These are phyloP conservation scores for Albophoma yamanashiensis DNA, from an alignment of 2,329 filamentous ascomycete species.

Conservation along the genomic window DNA sequence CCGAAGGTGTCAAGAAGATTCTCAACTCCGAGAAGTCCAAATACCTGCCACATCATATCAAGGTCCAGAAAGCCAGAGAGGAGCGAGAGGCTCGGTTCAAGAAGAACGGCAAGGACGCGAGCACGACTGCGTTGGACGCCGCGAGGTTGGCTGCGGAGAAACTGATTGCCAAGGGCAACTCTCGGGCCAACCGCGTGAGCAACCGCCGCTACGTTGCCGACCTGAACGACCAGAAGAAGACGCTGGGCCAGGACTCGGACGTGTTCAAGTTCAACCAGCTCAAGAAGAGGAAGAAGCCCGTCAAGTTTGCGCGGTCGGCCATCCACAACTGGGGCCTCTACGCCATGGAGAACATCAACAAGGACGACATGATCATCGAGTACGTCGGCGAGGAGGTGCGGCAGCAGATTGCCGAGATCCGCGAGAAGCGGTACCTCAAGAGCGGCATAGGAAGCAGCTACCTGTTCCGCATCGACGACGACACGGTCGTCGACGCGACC, in stretches of 20 bases:
- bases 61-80: conserved; percentile 83
- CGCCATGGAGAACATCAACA: conserved; percentile 91
- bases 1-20: conserved; percentile 91
- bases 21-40: conserved; percentile 96
- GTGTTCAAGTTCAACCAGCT: conserved; percentile 97
- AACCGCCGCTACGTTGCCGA: conserved; percentile 92
- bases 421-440: conserved; percentile 84
- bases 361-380: conserved; percentile 99
- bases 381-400: conserved; percentile 97
- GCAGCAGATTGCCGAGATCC: conserved; percentile 93
- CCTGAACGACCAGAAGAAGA: conserved; percentile 89
- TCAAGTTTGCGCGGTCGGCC: conserved; percentile 92
- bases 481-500: conserved; percentile 93
- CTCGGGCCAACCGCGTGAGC: conserved; percentile 87
- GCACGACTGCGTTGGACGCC: conserved; percentile 56
- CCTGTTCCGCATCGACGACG: conserved; percentile 95
- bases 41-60: conserved; percentile 94
- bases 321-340: conserved; percentile 99
- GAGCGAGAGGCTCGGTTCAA: conserved; percentile 71
- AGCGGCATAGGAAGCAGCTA: conserved; percentile 97
- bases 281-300: conserved; percentile 98
- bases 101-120: conserved; percentile 55
- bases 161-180: conserved; percentile 75
- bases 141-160: conserved; percentile 70
- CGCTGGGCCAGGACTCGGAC: conserved; percentile 72